Evolutionary conservation across 2,329 filamentous ascomycete species (phyloP).

Genomic region (Spiromastix sp.): DNA sequence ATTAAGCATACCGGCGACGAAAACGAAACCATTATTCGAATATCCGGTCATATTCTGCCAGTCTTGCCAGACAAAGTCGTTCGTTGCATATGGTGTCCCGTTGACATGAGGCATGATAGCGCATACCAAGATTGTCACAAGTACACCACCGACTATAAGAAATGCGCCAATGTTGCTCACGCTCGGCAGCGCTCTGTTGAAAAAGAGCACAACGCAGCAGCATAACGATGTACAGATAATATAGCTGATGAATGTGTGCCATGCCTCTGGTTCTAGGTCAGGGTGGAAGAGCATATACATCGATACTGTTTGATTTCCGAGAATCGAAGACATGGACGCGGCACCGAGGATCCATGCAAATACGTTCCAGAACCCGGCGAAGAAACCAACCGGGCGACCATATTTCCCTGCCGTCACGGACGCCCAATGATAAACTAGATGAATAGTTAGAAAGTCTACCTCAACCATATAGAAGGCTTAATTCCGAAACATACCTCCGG

Average conservation of each 20-base stretch:
- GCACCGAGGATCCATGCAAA: constrained; percentile 51
- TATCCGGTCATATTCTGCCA: constrained; percentile 39
- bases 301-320: constrained; percentile 49
- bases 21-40: constrained; percentile 48
- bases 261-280: constrained; percentile 40
- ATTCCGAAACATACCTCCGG: constrained; percentile 31
- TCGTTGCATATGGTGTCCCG: constrained; percentile 34
- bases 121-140: constrained; percentile 44
- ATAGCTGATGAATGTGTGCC: constrained; percentile 52
- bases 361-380: constrained; percentile 36
- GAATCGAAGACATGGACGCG: constrained; percentile 48
- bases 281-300: constrained; percentile 52
- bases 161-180: constrained; percentile 48
- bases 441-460: neutral
- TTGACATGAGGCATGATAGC: constrained; percentile 43
- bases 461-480: neutral
- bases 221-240: constrained; percentile 46
- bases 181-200: constrained; percentile 42
- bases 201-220: constrained; percentile 44
- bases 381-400: constrained; percentile 42
- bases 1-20: constrained; percentile 56
- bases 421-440: constrained; percentile 50
- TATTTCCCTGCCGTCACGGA: constrained; percentile 47
- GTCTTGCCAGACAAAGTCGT: constrained; percentile 46
- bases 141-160: constrained; percentile 43